phyloP scores from a whole-genome alignment of 1,284 basidiomycete genomes.

The Leccinum pallidistipes region DNA sequence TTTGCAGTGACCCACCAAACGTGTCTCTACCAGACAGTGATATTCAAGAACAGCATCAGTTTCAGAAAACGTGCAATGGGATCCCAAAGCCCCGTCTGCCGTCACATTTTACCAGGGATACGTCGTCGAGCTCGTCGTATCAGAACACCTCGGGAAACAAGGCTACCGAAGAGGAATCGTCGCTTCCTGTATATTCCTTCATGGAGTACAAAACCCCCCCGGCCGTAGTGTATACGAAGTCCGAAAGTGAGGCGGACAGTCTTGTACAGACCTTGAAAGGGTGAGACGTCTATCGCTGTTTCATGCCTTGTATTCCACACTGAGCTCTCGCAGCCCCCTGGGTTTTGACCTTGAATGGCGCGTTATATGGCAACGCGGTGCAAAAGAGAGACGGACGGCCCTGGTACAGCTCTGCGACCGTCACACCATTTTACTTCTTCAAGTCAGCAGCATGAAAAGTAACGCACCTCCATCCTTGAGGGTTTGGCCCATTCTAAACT shows the following conservation, averaged over 20 bases:
- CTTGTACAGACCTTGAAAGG: slow-evolving; percentile 42
- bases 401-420: slow-evolving; percentile 54
- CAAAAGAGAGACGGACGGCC: slow-evolving; percentile 43
- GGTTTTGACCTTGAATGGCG: slow-evolving; percentile 68
- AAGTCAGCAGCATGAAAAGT: slow-evolving; percentile 58
- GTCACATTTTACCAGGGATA: not conserved
- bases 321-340: slow-evolving; percentile 41
- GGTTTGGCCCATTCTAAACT: not conserved
- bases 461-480: slow-evolving; percentile 1
- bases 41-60: not conserved
- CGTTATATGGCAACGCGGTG: slow-evolving; percentile 36
- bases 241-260: slow-evolving; percentile 45
- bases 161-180: slow-evolving; percentile 1
- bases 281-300: slow-evolving; percentile 24
- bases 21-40: not conserved
- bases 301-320: not conserved
- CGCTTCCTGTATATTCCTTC: slow-evolving; percentile 42
- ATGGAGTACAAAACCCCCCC: slow-evolving; percentile 36
- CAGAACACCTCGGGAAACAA: slow-evolving; percentile 2
- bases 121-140: slow-evolving; percentile 6
- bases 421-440: slow-evolving; percentile 53
- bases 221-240: slow-evolving; percentile 40
- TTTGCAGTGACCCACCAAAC: slow-evolving; percentile 2
- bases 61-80: not conserved
- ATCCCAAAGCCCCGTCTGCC: not conserved